Evolutionary conservation across 164 flowering plant species (phyloP).

Genomic region (grape (Vitis vinifera)): ASM3070453v1 NC_081809.1:11878001-11878500

Average conservation of each 20-base stretch:
- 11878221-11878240: constrained; percentile 82
- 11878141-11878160: constrained; percentile 76
- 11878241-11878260: constrained; percentile 86
- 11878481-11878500: constrained; percentile 14
- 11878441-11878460: background rate
- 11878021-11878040: constrained; percentile 68
- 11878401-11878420: too few species aligned
- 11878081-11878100: constrained; percentile 83
- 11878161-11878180: constrained; percentile 42
- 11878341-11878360: constrained; percentile 67
- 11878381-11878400: background rate
- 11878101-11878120: constrained; percentile 71
- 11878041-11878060: constrained; percentile 86
- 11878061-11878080: constrained; percentile 94
- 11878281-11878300: constrained; percentile 80
- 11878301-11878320: constrained; percentile 95
- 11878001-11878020: constrained; percentile 58
- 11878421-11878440: background rate
- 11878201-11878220: constrained; percentile 77
- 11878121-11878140: constrained; percentile 88
- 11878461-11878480: background rate
- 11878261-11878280: constrained; percentile 93
- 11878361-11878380: background rate
- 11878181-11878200: constrained; percentile 60
- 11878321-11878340: constrained; percentile 85